Evolutionary conservation across 805 yeast genomes (phyloP).

Genomic region (Candida cerambycidarum): DNA sequence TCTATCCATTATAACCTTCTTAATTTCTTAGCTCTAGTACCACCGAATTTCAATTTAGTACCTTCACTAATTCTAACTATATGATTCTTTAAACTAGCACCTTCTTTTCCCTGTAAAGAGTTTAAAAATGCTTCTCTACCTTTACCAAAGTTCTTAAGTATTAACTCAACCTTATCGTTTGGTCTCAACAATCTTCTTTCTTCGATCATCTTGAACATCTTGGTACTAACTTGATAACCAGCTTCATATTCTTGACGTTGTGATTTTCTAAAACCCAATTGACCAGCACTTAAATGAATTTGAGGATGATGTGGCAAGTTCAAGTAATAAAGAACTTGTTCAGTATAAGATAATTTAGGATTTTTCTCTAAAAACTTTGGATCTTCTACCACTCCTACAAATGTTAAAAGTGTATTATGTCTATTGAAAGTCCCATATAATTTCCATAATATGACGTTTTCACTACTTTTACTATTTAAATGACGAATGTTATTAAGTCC

Average conservation of each 20-base stretch:
- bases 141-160: slow-evolving; percentile 80
- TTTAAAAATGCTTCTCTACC: slow-evolving; percentile 85
- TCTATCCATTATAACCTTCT: slow-evolving; percentile 56
- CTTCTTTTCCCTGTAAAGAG: slow-evolving; percentile 89
- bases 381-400: slow-evolving; percentile 70
- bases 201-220: slow-evolving; percentile 69
- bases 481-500: not conserved
- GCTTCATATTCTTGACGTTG: slow-evolving; percentile 94
- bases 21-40: slow-evolving; percentile 77
- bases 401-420: slow-evolving; percentile 80
- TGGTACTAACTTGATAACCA: slow-evolving; percentile 77
- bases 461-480: slow-evolving; percentile 1
- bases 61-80: slow-evolving; percentile 73
- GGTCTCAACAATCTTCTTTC: slow-evolving; percentile 54
- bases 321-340: slow-evolving; percentile 73
- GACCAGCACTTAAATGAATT: slow-evolving; percentile 74
- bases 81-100: slow-evolving; percentile 61
- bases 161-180: slow-evolving; percentile 65
- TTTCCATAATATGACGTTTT: slow-evolving; percentile 58
- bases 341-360: slow-evolving; percentile 55
- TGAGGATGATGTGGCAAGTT: slow-evolving; percentile 76
- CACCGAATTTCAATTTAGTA: slow-evolving; percentile 89
- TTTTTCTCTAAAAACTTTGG: slow-evolving; percentile 56
- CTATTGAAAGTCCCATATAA: slow-evolving; percentile 74
- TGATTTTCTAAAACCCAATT: slow-evolving; percentile 83